Conservation (phyloP, 106 monocot species). For the Dendrobium officinale region DNA sequence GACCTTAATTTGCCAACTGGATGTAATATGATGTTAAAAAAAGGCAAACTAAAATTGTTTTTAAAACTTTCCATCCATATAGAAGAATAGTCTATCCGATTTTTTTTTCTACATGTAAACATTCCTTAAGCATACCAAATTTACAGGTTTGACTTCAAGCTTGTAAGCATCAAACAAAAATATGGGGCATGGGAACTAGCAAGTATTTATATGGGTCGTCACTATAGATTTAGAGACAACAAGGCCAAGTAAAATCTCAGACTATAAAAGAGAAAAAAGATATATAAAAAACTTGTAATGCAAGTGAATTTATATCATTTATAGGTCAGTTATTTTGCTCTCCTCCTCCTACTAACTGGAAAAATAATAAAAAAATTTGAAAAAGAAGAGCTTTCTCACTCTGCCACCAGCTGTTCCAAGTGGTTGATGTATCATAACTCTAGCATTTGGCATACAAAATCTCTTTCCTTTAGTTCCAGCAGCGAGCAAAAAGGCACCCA, state of each 20-base stretch:
- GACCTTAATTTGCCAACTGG: too few relatives aligned
- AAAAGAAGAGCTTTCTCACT: constrained; percentile 35
- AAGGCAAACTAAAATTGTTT: too few relatives aligned
- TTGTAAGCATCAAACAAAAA: neutral
- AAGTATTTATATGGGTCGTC: constrained; percentile 1
- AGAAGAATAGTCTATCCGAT: too few relatives aligned
- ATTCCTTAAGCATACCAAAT: neutral
- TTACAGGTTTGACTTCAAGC: neutral
- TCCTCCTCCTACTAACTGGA: neutral
- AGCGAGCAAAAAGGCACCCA: constrained; percentile 89
- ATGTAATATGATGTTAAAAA: too few relatives aligned
- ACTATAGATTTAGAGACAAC: neutral
- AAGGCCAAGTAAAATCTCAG: neutral
- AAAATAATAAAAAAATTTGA: neutral
- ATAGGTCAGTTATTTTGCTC: neutral
- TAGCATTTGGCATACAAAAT: constrained; percentile 97
- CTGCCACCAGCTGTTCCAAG: constrained; percentile 85
- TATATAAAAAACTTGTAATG: neutral
- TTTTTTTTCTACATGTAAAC: neutral
- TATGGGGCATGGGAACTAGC: neutral
- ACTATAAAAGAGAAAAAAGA: neutral
- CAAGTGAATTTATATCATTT: neutral
- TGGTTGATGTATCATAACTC: constrained; percentile 98
- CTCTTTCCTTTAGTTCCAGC: constrained; percentile 90
- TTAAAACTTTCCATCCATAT: too few relatives aligned